Evolutionary conservation across 257 asterid genomes (phyloP).

Genomic region (Solanum sitiens): DNA sequence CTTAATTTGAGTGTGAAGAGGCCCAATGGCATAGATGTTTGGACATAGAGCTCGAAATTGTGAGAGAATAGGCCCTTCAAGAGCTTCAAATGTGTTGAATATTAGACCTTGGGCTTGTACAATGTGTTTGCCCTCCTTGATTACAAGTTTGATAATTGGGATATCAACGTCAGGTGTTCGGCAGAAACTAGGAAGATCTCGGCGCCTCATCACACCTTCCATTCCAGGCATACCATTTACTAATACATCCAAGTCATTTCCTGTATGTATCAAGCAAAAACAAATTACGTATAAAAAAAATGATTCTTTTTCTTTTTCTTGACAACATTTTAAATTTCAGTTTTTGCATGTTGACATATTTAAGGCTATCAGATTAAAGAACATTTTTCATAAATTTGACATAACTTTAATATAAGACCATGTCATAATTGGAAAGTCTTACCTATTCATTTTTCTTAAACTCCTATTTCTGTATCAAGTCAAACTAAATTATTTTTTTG

Average conservation of each 20-base stretch:
- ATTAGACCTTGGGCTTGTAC: conserved; percentile 9
- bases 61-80: conserved; percentile 4
- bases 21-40: conserved; percentile 8
- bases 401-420: not conserved
- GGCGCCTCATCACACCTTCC: conserved; percentile 7
- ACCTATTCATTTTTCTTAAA: no score
- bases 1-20: conserved; percentile 2
- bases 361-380: not conserved
- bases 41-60: conserved; percentile 1
- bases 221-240: conserved; percentile 4
- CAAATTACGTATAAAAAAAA: not conserved
- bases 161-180: not conserved
- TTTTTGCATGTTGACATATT: no score
- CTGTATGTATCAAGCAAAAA: not conserved
- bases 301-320: no score
- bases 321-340: no score
- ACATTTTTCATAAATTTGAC: no score
- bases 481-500: no score
- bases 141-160: not conserved
- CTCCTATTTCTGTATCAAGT: no score
- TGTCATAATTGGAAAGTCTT: no score
- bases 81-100: conserved; percentile 9
- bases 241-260: conserved; percentile 3
- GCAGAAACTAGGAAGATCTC: conserved; percentile 12
- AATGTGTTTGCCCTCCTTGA: not conserved